Evolutionary conservation across 2,329 filamentous ascomycete genomes (phyloP).

Genomic region (Ceratocystis diversiconidia): DNA sequence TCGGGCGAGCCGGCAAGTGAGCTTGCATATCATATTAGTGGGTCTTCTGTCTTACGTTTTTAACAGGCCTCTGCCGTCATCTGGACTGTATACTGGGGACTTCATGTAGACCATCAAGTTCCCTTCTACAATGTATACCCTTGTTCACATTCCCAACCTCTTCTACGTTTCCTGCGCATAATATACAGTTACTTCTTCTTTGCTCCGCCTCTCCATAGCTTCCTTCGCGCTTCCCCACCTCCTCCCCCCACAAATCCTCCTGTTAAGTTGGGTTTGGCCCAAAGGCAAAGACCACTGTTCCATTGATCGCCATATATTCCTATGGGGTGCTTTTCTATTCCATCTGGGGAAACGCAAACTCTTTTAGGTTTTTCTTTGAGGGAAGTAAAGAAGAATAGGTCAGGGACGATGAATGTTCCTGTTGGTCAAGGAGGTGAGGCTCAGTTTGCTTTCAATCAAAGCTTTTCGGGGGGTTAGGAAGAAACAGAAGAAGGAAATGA

Average conservation of each 20-base stretch:
- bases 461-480: background rate
- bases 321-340: background rate
- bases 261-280: background rate
- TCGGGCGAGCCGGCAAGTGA: background rate
- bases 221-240: background rate
- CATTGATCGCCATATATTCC: background rate
- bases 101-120: background rate
- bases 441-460: background rate
- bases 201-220: slow-evolving; percentile 2
- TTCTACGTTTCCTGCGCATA: background rate
- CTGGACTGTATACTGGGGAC: background rate
- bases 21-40: background rate
- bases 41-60: background rate
- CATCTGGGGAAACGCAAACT: background rate
- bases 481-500: background rate
- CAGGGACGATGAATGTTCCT: background rate
- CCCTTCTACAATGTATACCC: background rate
- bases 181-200: background rate
- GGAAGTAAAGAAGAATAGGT: background rate
- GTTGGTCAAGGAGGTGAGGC: background rate
- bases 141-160: background rate
- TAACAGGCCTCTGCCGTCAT: too few relatives aligned
- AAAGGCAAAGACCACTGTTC: background rate
- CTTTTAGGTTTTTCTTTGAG: too few relatives aligned
- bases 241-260: slow-evolving; percentile 12